Percentiles rank a stretch among this genome's conserved stretches.
Conservation (phyloP, 2,329 filamentous ascomycete species). For the Aulographum hederae region DNA sequence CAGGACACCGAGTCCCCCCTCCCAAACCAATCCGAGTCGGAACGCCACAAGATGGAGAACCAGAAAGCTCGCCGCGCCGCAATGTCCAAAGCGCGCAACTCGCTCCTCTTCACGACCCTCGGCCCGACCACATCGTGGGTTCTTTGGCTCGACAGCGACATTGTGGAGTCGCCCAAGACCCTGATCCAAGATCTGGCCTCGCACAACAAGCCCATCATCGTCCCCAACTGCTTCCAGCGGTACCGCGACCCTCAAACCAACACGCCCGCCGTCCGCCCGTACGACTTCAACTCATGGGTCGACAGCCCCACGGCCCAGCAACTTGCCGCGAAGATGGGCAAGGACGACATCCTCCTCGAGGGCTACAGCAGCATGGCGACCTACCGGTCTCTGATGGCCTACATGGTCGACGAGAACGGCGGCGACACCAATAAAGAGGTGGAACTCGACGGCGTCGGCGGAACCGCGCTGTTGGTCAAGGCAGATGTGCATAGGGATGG, state of each 20-base stretch:
- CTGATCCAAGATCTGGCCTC: slow-evolving; percentile 82
- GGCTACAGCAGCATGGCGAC: slow-evolving; percentile 89
- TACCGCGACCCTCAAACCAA: slow-evolving; percentile 53
- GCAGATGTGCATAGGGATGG: slow-evolving; percentile 93
- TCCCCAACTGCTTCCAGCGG: slow-evolving; percentile 88
- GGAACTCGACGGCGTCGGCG: slow-evolving; percentile 79
- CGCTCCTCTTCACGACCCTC: slow-evolving; percentile 83
- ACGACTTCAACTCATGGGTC: slow-evolving; percentile 97
- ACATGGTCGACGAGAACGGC: slow-evolving; percentile 42
- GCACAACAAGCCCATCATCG: slow-evolving; percentile 80
- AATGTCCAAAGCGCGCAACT: slow-evolving; percentile 90
- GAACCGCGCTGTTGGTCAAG: slow-evolving; percentile 82
- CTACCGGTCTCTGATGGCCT: slow-evolving; percentile 80
- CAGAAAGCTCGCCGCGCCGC: slow-evolving; percentile 73
- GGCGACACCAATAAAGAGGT: slow-evolving; percentile 45
- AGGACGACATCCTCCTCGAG: slow-evolving; percentile 83
- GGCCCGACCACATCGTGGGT: slow-evolving; percentile 90
- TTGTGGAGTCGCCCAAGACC: slow-evolving; percentile 68
- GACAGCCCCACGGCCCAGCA: slow-evolving; percentile 67
- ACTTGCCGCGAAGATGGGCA: slow-evolving; percentile 62
- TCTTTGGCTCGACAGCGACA: slow-evolving; percentile 84
- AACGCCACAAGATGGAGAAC: slow-evolving; percentile 80
- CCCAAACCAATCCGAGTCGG: slow-evolving; percentile 62
- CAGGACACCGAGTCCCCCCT: slow-evolving; percentile 85
- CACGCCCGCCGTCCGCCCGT: slow-evolving; percentile 58